A percentile compares a stretch with the other conserved stretches of the same genome.
Evolutionary conservation across 441 rosid species (phyloP).

Genomic region (Corymbia calophylla): DNA sequence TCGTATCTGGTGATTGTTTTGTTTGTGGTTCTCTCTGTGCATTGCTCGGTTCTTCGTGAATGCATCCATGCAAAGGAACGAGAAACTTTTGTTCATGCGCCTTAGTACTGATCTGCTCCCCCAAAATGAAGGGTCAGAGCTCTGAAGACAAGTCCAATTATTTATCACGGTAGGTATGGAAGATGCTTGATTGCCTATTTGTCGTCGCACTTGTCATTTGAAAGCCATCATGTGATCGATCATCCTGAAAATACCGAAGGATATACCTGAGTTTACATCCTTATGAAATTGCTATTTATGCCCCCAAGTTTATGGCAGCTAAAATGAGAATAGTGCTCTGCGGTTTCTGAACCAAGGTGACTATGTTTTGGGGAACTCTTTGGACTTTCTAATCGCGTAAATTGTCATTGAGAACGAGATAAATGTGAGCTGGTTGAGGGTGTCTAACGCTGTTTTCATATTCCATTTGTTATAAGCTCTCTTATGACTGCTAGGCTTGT

Average conservation of each 20-base stretch:
- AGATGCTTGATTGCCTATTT: neutral
- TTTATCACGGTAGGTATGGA: accelerated
- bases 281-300: accelerated
- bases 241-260: neutral
- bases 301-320: neutral
- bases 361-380: too few species aligned
- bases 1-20: neutral
- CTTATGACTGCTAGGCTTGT: neutral
- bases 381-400: neutral
- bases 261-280: neutral
- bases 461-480: neutral
- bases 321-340: neutral
- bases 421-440: neutral
- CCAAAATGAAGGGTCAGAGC: neutral
- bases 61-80: neutral
- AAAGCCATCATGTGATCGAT: neutral
- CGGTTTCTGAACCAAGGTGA: neutral
- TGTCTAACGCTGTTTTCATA: neutral
- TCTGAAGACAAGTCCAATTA: accelerated
- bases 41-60: neutral
- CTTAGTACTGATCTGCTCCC: neutral
- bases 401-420: neutral
- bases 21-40: neutral
- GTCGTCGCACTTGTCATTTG: neutral
- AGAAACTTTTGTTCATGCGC: neutral